Evolutionary conservation across 257 asterid genomes (phyloP).

Genomic region (Ilex asprella): DNA sequence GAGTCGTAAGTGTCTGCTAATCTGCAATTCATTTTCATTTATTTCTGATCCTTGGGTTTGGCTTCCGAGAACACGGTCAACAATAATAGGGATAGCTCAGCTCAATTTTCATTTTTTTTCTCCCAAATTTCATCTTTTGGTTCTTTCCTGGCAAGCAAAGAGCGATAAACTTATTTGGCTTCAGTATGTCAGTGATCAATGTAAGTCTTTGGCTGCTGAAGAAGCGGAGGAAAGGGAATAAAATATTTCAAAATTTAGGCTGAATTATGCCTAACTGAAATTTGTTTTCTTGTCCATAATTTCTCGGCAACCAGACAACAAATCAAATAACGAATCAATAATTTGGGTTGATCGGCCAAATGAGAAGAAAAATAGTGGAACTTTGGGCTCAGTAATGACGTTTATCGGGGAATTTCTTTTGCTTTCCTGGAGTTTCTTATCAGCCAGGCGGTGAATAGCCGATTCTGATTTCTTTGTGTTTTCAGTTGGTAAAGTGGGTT

Average conservation of each 20-base stretch:
- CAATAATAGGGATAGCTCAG: not conserved
- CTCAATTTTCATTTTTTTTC: not conserved
- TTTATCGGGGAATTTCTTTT: too few relatives aligned
- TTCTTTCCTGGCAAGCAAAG: not conserved
- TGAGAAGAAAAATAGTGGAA: not conserved
- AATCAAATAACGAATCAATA: not conserved
- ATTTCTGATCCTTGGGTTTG: not conserved
- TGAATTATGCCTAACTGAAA: too few relatives aligned
- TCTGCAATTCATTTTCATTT: not conserved
- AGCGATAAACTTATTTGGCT: not conserved
- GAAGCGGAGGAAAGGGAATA: too few relatives aligned
- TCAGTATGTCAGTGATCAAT: slow-evolving; percentile 9
- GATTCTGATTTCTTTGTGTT: not conserved
- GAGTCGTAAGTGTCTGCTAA: slow-evolving; percentile 61
- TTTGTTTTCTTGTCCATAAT: too few relatives aligned
- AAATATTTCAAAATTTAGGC: too few relatives aligned
- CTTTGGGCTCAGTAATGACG: not conserved
- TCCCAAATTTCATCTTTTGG: not conserved
- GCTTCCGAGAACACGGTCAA: not conserved
- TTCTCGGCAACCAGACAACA: too few relatives aligned
- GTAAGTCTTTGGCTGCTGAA: too few relatives aligned
- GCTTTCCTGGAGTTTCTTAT: not conserved
- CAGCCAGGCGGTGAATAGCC: not conserved
- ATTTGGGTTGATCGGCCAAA: not conserved
- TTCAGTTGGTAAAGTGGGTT: not conserved